Percentiles rank a stretch among this genome's conserved stretches.
phyloP scores from a whole-genome alignment of 257 asterid species.

The Gentiana macrophylla region DNA sequence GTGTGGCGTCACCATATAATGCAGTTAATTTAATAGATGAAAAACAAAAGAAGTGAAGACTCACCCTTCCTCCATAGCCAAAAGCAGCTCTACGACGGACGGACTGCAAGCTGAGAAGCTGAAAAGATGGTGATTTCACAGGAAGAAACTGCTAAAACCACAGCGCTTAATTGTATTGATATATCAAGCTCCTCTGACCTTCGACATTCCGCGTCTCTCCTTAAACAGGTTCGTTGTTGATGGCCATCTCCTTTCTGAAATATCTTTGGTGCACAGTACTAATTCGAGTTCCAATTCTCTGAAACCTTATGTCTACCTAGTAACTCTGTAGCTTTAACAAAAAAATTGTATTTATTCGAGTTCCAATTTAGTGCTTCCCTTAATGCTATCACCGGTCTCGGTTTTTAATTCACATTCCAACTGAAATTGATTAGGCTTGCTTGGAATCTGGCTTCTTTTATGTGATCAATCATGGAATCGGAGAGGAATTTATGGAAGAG shows the following conservation, averaged over 20 bases:
- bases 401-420: slow-evolving; percentile 3
- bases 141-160: slow-evolving; percentile 5
- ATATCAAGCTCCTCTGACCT: slow-evolving; percentile 27
- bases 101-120: too few species aligned
- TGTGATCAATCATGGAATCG: slow-evolving; percentile 77
- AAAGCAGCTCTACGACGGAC: too few species aligned
- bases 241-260: background rate
- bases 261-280: too few species aligned
- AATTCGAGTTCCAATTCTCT: too few species aligned
- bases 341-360: too few species aligned
- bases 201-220: slow-evolving; percentile 21
- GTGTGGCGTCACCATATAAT: too few species aligned
- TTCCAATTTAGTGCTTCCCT: too few species aligned
- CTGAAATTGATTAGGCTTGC: slow-evolving; percentile 48
- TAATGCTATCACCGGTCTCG: background rate
- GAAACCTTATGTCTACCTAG: too few species aligned
- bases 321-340: too few species aligned
- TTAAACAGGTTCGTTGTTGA: slow-evolving; percentile 20
- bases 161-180: slow-evolving; percentile 22
- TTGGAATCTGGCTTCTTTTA: slow-evolving; percentile 83
- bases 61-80: too few species aligned
- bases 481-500: slow-evolving; percentile 57
- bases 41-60: too few species aligned
- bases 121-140: background rate
- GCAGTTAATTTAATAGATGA: too few species aligned